Conservation (phyloP, 108 stramenopile species). For the Nitzschia sp. region DNA sequence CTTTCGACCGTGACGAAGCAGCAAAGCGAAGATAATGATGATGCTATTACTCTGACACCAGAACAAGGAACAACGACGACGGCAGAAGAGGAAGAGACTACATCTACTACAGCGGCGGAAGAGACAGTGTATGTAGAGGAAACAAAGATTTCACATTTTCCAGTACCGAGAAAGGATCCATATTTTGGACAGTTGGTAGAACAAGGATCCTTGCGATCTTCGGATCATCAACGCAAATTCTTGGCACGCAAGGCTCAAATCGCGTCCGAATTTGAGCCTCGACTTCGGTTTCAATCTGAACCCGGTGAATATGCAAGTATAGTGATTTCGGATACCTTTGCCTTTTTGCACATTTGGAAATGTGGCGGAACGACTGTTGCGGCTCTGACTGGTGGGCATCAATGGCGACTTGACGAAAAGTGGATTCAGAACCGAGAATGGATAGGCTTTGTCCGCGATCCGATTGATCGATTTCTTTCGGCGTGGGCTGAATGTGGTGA, state of each 20-base stretch:
- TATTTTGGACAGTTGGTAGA: neutral
- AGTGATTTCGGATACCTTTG: slow-evolving; percentile 3
- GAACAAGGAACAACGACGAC: too few species aligned
- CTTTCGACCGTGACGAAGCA: too few species aligned
- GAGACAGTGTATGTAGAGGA: neutral
- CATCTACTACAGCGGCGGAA: too few species aligned
- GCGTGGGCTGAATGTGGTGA: slow-evolving; percentile 27
- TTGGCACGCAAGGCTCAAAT: neutral
- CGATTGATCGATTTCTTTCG: slow-evolving; percentile 20
- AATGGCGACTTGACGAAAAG: neutral
- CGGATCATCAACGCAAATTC: slow-evolving; percentile 8
- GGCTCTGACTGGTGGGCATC: neutral
- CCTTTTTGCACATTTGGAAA: slow-evolving; percentile 27
- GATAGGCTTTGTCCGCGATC: slow-evolving; percentile 21
- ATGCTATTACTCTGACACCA: too few species aligned
- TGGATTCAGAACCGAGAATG: slow-evolving; percentile 13
- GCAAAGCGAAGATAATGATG: too few species aligned
- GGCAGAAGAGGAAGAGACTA: neutral
- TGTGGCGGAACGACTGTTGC: slow-evolving; percentile 18
- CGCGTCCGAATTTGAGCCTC: neutral
- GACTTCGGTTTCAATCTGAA: slow-evolving; percentile 8
- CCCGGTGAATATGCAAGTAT: neutral
- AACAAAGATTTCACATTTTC: neutral
- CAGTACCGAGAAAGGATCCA: neutral
- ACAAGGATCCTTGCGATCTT: slow-evolving; percentile 7